Percentiles rank a stretch among this genome's conserved stretches.
phyloP scores from a whole-genome alignment of 352 stramenopile species.

The Globisporangium viniferum region DNA sequence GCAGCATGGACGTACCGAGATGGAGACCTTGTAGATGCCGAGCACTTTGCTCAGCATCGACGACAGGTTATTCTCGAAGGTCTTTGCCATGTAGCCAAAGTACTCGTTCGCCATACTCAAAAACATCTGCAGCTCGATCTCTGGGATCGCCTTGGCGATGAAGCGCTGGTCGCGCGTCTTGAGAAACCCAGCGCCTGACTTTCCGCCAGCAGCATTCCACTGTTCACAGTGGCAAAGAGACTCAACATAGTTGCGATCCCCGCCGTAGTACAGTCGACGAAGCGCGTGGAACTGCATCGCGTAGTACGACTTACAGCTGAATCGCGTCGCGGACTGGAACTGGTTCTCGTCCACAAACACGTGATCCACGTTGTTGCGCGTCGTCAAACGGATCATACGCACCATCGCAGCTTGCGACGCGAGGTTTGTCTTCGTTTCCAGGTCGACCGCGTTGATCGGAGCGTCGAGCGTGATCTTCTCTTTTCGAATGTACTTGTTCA shows the following conservation, averaged over 20 bases:
- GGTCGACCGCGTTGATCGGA: slow-evolving; percentile 30
- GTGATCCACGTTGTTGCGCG: slow-evolving; percentile 82
- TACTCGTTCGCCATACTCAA: slow-evolving; percentile 89
- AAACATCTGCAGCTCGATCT: slow-evolving; percentile 89
- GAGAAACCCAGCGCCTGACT: slow-evolving; percentile 81
- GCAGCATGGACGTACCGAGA: slow-evolving; percentile 32
- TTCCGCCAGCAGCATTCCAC: slow-evolving; percentile 84
- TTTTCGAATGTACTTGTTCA: slow-evolving; percentile 74
- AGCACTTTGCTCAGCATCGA: slow-evolving; percentile 89
- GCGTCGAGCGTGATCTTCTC: slow-evolving; percentile 35
- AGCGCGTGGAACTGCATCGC: slow-evolving; percentile 88
- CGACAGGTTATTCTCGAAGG: slow-evolving; percentile 81
- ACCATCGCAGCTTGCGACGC: slow-evolving; percentile 40
- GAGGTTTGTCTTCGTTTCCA: slow-evolving; percentile 18
- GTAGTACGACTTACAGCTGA: slow-evolving; percentile 88
- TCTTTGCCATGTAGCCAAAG: slow-evolving; percentile 88
- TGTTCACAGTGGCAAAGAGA: slow-evolving; percentile 84
- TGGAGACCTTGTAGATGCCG: slow-evolving; percentile 84
- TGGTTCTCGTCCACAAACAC: slow-evolving; percentile 85
- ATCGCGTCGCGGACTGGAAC: slow-evolving; percentile 76
- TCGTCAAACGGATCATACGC: slow-evolving; percentile 56
- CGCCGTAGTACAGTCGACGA: slow-evolving; percentile 78
- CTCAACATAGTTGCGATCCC: slow-evolving; percentile 85
- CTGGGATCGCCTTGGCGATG: slow-evolving; percentile 83
- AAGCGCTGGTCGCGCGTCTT: slow-evolving; percentile 87